These are phyloP conservation scores for Boletus subluridellus DNA, from an alignment of 1,284 basidiomycete genomes.

Conservation along the genomic window DNA sequence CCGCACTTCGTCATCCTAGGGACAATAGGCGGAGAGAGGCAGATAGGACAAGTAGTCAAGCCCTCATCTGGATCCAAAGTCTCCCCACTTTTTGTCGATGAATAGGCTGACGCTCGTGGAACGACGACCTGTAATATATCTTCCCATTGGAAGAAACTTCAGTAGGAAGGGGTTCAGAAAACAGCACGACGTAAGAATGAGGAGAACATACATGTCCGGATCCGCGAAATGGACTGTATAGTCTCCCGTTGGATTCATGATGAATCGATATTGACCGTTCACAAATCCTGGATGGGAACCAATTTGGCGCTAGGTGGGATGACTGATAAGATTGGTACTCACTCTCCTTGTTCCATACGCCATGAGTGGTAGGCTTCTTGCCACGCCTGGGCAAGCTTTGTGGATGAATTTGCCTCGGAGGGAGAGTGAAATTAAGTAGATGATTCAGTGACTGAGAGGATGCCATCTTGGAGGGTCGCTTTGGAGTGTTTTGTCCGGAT, in stretches of 20 bases:
- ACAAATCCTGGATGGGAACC: slow-evolving; percentile 64
- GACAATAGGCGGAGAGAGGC: slow-evolving; percentile 85
- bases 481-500: slow-evolving; percentile 41
- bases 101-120: slow-evolving; percentile 68
- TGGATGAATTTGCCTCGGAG: slow-evolving; percentile 66
- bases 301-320: slow-evolving; percentile 10
- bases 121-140: slow-evolving; percentile 95
- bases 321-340: slow-evolving; percentile 38
- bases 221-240: slow-evolving; percentile 95
- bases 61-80: slow-evolving; percentile 49
- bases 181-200: neutral
- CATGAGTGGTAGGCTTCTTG: slow-evolving; percentile 57
- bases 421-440: slow-evolving; percentile 81
- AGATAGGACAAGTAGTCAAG: slow-evolving; percentile 87
- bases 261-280: slow-evolving; percentile 91
- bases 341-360: slow-evolving; percentile 85
- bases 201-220: slow-evolving; percentile 76
- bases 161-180: slow-evolving; percentile 10
- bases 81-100: slow-evolving; percentile 48
- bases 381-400: slow-evolving; percentile 67
- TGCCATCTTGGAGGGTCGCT: slow-evolving; percentile 64
- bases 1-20: slow-evolving; percentile 98
- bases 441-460: slow-evolving; percentile 66
- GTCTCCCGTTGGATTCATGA: slow-evolving; percentile 88
- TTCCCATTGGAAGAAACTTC: slow-evolving; percentile 90